Conservation (phyloP, 2,329 filamentous ascomycete genomes). For the Helminthosporium solani region DNA sequence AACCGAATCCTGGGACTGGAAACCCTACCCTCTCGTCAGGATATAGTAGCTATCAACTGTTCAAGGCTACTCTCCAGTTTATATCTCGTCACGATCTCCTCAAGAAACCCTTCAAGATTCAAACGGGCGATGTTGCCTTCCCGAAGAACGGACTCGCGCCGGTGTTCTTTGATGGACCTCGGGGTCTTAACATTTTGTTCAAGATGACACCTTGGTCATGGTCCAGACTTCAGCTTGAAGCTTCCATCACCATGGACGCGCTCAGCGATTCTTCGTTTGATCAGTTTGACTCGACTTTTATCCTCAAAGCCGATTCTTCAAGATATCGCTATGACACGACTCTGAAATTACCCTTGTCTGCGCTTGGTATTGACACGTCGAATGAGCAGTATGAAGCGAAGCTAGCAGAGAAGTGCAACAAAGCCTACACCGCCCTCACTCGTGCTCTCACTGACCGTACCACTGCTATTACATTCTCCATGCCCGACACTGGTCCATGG, state of each 20-base stretch:
- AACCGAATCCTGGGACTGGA: conserved; percentile 72
- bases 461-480: conserved; percentile 56
- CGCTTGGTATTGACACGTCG: conserved; percentile 26
- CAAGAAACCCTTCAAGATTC: conserved; percentile 62
- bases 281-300: conserved; percentile 84
- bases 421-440: conserved; percentile 64
- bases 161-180: conserved; percentile 73
- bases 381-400: conserved; percentile 28
- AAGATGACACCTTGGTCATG: conserved; percentile 92
- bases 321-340: conserved; percentile 58
- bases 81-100: conserved; percentile 71
- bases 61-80: conserved; percentile 92
- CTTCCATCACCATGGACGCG: conserved; percentile 70
- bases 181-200: conserved; percentile 78
- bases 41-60: conserved; percentile 88
- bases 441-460: conserved; percentile 75
- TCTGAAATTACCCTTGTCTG: conserved; percentile 43
- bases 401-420: conserved; percentile 49
- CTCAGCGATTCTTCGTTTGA: conserved; percentile 72
- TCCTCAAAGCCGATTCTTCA: conserved; percentile 57
- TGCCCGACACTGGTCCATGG: conserved; percentile 39
- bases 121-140: conserved; percentile 39
- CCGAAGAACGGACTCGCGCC: conserved; percentile 56
- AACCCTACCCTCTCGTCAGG: conserved; percentile 72
- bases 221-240: conserved; percentile 69